Evolutionary conservation across 305 asterid species (phyloP).

Genomic region (Vinca major): DNA sequence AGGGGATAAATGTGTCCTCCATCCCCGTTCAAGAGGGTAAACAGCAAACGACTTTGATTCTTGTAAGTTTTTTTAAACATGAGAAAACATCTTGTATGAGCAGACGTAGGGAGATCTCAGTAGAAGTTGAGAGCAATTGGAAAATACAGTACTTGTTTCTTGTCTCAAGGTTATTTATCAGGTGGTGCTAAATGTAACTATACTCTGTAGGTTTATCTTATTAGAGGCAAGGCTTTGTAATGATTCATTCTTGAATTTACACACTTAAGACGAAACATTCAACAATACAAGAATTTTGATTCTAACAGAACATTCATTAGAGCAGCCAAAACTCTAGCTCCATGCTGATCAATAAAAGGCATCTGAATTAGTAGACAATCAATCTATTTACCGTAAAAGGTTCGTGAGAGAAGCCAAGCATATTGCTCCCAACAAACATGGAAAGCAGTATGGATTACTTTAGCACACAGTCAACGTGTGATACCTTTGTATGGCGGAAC

Average conservation of each 20-base stretch:
- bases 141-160: background rate
- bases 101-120: background rate
- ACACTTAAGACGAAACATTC: background rate
- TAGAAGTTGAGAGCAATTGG: background rate
- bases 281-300: background rate
- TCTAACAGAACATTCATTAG: background rate
- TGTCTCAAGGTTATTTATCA: background rate
- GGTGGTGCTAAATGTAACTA: background rate
- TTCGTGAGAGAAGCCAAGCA: background rate
- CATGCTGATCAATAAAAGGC: background rate
- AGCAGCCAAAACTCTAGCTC: background rate
- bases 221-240: background rate
- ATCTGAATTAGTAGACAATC: background rate
- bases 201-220: background rate
- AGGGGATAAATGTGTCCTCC: too few species aligned
- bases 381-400: background rate
- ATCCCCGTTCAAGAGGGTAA: too few species aligned
- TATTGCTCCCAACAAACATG: background rate
- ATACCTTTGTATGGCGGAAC: conserved; percentile 14
- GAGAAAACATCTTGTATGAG: background rate
- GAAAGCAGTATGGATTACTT: background rate
- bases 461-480: background rate
- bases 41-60: background rate
- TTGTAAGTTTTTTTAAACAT: background rate
- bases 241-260: background rate